Conservation (phyloP, 768 basidiomycete species). For the Steccherinum ochraceum region DNA sequence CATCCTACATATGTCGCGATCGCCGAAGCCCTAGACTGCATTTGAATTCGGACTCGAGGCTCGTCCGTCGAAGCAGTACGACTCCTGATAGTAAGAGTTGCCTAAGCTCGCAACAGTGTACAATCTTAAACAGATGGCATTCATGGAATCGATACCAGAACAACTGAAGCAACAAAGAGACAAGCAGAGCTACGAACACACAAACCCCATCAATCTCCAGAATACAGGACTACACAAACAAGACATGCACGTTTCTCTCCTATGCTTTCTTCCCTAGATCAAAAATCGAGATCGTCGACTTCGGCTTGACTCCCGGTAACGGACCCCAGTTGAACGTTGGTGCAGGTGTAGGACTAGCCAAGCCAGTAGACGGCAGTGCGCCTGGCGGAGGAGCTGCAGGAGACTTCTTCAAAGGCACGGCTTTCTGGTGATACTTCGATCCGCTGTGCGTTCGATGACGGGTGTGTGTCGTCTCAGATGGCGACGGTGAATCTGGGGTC, state of each 20-base stretch:
- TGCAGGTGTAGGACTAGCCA: slow-evolving; percentile 10
- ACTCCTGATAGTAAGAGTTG: too few relatives aligned
- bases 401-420: slow-evolving; percentile 26
- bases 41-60: too few relatives aligned
- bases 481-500: slow-evolving; percentile 4
- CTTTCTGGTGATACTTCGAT: slow-evolving; percentile 29
- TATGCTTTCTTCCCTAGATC: neutral
- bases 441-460: slow-evolving; percentile 2
- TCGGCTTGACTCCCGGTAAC: slow-evolving; percentile 31
- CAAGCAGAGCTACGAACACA: too few relatives aligned
- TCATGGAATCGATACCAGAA: too few relatives aligned
- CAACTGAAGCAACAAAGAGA: too few relatives aligned
- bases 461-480: slow-evolving; percentile 2
- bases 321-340: slow-evolving; percentile 58
- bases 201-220: too few relatives aligned
- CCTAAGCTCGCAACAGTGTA: too few relatives aligned
- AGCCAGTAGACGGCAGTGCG: neutral
- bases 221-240: neutral
- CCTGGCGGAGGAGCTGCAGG: slow-evolving; percentile 6
- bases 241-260: neutral
- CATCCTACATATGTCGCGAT: too few relatives aligned
- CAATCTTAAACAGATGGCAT: too few relatives aligned
- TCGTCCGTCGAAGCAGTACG: too few relatives aligned
- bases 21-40: too few relatives aligned
- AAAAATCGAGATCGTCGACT: neutral